Percentiles rank a stretch among this genome's conserved stretches.
Evolutionary conservation across 2,329 filamentous ascomycete species (phyloP).

Genomic region (Xylariaceae sp.): DNA sequence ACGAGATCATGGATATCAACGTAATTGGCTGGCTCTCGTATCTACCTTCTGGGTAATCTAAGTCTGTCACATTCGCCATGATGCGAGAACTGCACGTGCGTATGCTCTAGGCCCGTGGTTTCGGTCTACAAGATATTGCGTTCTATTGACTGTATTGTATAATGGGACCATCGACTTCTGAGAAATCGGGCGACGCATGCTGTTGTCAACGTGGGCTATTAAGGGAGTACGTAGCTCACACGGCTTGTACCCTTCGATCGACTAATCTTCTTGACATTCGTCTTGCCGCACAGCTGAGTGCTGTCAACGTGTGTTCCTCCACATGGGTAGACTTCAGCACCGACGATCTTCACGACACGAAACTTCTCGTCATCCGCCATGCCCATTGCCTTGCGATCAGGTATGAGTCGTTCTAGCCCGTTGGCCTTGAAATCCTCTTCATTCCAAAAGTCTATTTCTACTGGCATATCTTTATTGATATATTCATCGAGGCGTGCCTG

Average conservation of each 20-base stretch:
- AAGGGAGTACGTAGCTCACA: constrained; percentile 55
- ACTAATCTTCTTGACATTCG: constrained; percentile 71
- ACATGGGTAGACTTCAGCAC: constrained; percentile 74
- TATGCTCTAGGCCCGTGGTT: constrained; percentile 2
- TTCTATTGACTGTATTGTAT: constrained; percentile 11
- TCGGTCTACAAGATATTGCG: constrained; percentile 6
- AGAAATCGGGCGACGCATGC: too few relatives aligned
- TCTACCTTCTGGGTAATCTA: neutral
- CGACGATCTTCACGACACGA: constrained; percentile 72
- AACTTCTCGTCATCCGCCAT: constrained; percentile 59
- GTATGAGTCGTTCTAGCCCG: constrained; percentile 62
- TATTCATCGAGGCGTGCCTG: constrained; percentile 67
- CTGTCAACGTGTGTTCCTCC: constrained; percentile 75
- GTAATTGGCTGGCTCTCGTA: constrained; percentile 1
- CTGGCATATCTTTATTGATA: constrained; percentile 60
- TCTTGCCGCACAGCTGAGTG: constrained; percentile 64
- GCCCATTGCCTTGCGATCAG: constrained; percentile 51
- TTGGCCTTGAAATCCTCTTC: constrained; percentile 64
- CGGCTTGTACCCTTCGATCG: constrained; percentile 68
- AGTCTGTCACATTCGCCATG: neutral
- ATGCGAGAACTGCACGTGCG: neutral
- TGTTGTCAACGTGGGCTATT: neutral
- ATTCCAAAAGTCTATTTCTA: constrained; percentile 73
- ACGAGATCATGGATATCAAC: neutral
- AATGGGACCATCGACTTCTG: too few relatives aligned